phyloP scores from a whole-genome alignment of 2,329 filamentous ascomycete species.

The Pseudogymnoascus sp. region DNA sequence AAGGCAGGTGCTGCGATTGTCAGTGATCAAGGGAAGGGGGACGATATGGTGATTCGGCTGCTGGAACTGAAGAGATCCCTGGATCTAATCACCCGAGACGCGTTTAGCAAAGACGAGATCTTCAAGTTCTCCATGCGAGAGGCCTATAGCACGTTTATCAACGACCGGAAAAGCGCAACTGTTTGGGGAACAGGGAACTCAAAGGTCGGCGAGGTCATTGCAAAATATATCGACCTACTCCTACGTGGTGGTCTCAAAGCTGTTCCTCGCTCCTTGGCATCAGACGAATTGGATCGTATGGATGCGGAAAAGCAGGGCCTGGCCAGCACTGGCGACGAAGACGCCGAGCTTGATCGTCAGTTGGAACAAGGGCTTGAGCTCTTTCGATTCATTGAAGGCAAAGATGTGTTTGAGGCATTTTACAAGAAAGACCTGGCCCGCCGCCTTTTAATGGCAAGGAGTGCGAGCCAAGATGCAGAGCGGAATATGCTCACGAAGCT shows the following conservation, averaged over 20 bases:
- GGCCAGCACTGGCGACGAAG: conserved; percentile 71
- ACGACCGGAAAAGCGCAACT: conserved; percentile 66
- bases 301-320: conserved; percentile 55
- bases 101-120: conserved; percentile 70
- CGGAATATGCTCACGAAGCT: conserved; percentile 57
- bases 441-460: conserved; percentile 81
- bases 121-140: conserved; percentile 75
- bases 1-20: conserved; percentile 69
- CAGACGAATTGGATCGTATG: conserved; percentile 51
- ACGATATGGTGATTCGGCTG: conserved; percentile 79
- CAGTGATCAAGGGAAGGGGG: conserved; percentile 66
- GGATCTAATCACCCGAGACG: conserved; percentile 66
- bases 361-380: conserved; percentile 88
- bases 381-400: conserved; percentile 94
- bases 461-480: conserved; percentile 69
- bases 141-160: conserved; percentile 85
- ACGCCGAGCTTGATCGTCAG: conserved; percentile 84
- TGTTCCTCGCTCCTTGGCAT: conserved; percentile 60
- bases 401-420: conserved; percentile 96
- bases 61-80: conserved; percentile 73
- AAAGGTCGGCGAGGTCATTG: conserved; percentile 97
- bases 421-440: conserved; percentile 97
- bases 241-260: conserved; percentile 82
- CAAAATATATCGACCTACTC: conserved; percentile 88
- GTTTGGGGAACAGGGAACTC: conserved; percentile 76